Evolutionary conservation across 257 asterid genomes (phyloP), one percentile per base, ranked within the genome.

Genomic region (Nicotiana obtusifolia): DNA sequence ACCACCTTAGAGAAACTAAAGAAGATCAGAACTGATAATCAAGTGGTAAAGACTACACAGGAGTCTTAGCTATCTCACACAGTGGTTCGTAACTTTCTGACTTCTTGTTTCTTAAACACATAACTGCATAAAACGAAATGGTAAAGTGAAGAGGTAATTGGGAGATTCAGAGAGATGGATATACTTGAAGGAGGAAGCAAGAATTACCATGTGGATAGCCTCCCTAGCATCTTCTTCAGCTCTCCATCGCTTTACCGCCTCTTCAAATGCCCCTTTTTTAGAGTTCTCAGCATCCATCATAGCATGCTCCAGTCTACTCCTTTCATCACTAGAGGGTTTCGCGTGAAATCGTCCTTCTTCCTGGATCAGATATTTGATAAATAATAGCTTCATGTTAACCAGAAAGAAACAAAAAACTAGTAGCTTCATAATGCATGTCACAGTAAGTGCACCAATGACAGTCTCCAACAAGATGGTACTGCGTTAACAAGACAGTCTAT

Each of bases 221-320:
- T 90, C 94, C 78, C 82, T 35, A 67, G 87, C 93, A 89, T 88
- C 93, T 82, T 86, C 91, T 83, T 90, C 94, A 78, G 93, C 90
- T 80, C 89, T 88, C 91, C 89, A 82, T 78, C 85, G 85, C 81
- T 85, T 84, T 88, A 91, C 75, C 33, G 93, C 86, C 86, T 88
- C 93, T 82, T 87, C 90, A 78, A 83, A 80, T 47, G 83, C 87
- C 81, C 76, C 78, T 82, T 82, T 89, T 83, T 89, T 91, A 64
- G 85, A 75, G 78, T 80, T 86, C 82, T 87, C 90, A 57, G 88
- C 87, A 88, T 87, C 87, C 59, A 68, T 77, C 67, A 87, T 30
- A 65, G 90, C 86, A 61, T 82, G 89, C 87, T 88, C 93, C 76
- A 86, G 87, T 87, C 88, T 85, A 84, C 83, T 79, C 31, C 78